These are phyloP conservation scores for Leishmania gerbilli DNA, from an alignment of 208 protist genomes.

Conservation along the genomic window DNA sequence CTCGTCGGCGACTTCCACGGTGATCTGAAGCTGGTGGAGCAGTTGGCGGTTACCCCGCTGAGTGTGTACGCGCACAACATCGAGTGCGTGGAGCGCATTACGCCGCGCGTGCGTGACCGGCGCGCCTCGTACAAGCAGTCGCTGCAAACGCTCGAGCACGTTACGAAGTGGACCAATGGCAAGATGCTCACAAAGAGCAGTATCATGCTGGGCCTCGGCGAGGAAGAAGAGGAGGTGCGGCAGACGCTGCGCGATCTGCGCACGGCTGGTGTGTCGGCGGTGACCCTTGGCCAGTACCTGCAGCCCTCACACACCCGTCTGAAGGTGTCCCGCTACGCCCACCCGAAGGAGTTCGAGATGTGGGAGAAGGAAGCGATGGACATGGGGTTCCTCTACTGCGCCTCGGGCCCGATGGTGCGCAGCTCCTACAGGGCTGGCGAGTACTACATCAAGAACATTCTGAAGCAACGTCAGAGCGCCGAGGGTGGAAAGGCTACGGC, in stretches of 20 bases:
- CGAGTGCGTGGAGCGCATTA: slow-evolving; percentile 96
- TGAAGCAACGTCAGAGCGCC: slow-evolving; percentile 62
- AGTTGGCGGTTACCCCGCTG: slow-evolving; percentile 91
- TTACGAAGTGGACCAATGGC: slow-evolving; percentile 81
- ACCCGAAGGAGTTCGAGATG: slow-evolving; percentile 96
- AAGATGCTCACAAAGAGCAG: slow-evolving; percentile 97
- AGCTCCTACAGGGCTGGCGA: slow-evolving; percentile 97
- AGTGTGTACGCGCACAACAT: slow-evolving; percentile 99
- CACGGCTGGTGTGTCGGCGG: slow-evolving; percentile 89
- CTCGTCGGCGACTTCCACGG: slow-evolving; percentile 98
- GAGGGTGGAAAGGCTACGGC: background rate
- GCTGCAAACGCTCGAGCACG: slow-evolving; percentile 91
- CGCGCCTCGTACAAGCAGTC: slow-evolving; percentile 96
- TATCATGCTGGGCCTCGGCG: slow-evolving; percentile 98
- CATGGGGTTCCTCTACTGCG: slow-evolving; percentile 98
- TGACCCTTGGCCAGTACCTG: slow-evolving; percentile 98
- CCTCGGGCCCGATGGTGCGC: slow-evolving; percentile 95
- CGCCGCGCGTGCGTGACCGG: slow-evolving; percentile 93
- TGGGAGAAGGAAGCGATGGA: slow-evolving; percentile 93
- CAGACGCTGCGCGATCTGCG: slow-evolving; percentile 95
- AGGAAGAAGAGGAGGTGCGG: slow-evolving; percentile 95
- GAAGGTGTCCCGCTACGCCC: slow-evolving; percentile 96
- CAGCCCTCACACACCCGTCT: slow-evolving; percentile 96
- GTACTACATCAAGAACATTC: slow-evolving; percentile 95
- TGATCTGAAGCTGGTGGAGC: slow-evolving; percentile 78